phyloP scores from a whole-genome alignment of 768 basidiomycete genomes.

The Candolleomyces aberdarensis region DNA sequence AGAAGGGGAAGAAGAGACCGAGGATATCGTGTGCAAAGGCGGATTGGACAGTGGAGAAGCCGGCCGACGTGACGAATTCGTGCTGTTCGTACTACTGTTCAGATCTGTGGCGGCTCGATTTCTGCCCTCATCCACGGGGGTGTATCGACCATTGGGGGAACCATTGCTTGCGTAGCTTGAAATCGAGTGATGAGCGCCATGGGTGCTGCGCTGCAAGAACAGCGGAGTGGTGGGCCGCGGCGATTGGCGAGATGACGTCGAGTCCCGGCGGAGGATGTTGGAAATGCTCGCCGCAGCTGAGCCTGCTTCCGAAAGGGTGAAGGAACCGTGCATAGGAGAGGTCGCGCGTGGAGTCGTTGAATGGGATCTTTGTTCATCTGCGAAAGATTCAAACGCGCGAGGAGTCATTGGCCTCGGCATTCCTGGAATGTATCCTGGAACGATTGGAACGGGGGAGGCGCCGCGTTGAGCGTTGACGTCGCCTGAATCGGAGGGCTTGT shows the following conservation, averaged over 20 bases:
- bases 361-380: slow-evolving; percentile 65
- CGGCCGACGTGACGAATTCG: slow-evolving; percentile 43
- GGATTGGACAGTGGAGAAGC: slow-evolving; percentile 63
- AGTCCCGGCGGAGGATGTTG: slow-evolving; percentile 48
- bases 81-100: slow-evolving; percentile 2
- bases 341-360: slow-evolving; percentile 81
- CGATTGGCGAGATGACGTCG: slow-evolving; percentile 46
- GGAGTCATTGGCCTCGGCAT: slow-evolving; percentile 93
- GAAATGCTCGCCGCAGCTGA: slow-evolving; percentile 32
- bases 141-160: slow-evolving; percentile 56
- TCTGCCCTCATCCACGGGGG: slow-evolving; percentile 49
- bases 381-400: slow-evolving; percentile 57
- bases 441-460: slow-evolving; percentile 59
- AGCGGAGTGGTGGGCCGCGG: slow-evolving; percentile 50
- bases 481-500: slow-evolving; percentile 37
- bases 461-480: slow-evolving; percentile 33
- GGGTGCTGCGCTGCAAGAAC: slow-evolving; percentile 50
- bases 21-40: slow-evolving; percentile 1
- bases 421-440: slow-evolving; percentile 86
- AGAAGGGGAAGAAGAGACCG: slow-evolving; percentile 27
- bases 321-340: slow-evolving; percentile 46
- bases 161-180: background rate
- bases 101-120: slow-evolving; percentile 27
- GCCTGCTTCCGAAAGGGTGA: slow-evolving; percentile 26
- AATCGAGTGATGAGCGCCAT: slow-evolving; percentile 1